Base-by-base conservation (phyloP, 352 stramenopile genomes). In the Globisporangium acanthophoron region DNA sequence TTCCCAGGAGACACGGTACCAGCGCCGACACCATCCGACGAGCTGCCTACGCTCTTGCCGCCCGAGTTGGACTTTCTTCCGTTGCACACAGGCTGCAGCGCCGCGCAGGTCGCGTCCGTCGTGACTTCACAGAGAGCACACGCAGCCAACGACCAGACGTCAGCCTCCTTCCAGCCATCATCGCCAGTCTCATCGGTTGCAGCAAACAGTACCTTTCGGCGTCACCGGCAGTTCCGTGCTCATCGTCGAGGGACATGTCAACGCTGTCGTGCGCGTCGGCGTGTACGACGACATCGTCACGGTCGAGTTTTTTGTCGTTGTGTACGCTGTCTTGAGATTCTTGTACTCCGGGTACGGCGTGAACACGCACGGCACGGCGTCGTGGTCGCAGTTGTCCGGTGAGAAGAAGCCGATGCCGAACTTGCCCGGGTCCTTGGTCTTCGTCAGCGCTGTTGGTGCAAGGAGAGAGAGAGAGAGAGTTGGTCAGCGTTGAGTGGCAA, bases 381-480 rank as follows among this genome's bases (percentile, higher is more conserved):
- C 67, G 62, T 90, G 64, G 71, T 93, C 79, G 53, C 83, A 93
- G 54, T 76, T 68, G 27, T 84, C 71, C 21, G 81, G 84, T 27
- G 67, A 39, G 24, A 92, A 92, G 67, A 88, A 92, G 2, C 80
- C 81, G 20, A 93, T 53, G 33, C 81, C 84, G 52, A 85, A 92
- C 48, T 88, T 88, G 21, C 80, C 78, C 7, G 72, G 21, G 54
- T 94, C 81, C 12, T 49, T 49, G 0, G 33, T 54, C 46, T 68
- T 70, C 8, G 40, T 62, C 15, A 77, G 54, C 48, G 50, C 65
- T 73, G 44, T 27, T 12, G 7, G 31, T 29, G 37, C 33, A 48
- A 43, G 12, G 0, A 5, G 43, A 29, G 13, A 11, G 2, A 18
- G 33, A 2, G 33, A 8, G 33, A 39, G 33, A 13, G 33, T 3